Evolutionary conservation across 768 basidiomycete genomes (phyloP), one percentile per base, ranked within the genome.

Genomic region (Trametes punicea): DNA sequence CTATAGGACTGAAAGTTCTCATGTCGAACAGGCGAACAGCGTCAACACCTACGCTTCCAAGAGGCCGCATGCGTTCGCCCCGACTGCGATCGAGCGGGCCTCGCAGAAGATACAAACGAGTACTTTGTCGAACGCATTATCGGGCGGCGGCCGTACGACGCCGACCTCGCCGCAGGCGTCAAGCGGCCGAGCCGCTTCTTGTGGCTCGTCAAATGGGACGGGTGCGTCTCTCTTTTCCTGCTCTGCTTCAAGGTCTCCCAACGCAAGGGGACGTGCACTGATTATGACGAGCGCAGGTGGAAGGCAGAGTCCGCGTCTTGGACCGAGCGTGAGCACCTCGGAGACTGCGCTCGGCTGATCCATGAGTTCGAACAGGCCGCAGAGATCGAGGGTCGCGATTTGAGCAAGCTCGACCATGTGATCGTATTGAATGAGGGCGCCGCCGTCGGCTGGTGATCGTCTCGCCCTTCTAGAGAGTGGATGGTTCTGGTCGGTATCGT

Each of bases 41-140:
- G 49, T 3, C 45, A 40, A 38, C 33, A 20, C 7, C 29, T 62
- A 4, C 33, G 46, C 11, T 60, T 46, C 38, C 18, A 55, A 34
- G 53, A 50, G 11, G 53, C 58, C 6, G 51, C 53, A 5, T 64
- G 63, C 31, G 38, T 34, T 1, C 62, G 64, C 25, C 62, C 64
- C 9, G 60, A 62, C 21, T 63, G 62, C 46, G 39, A 52, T 23
- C 53, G 47, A 36, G 47, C 54, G 4, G 52, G 51, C 11, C 48
- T 47, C 5, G 54, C 48, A 6, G 46, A 57, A 26, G 57, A 65
- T 23, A 59, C 57, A 23, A 46, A 57, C 34, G 57, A 64, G 36
- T 65, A 59, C 41, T 65, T 63, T 42, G 51, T 65, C 10, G 64
- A 65, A n/a, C 57, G 62, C 18, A 61, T 65, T 42, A 60, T 65